A percentile compares a stretch with the other conserved stretches of the same genome.
These are phyloP conservation scores for Hirsutella thompsonii DNA, from an alignment of 2,329 filamentous ascomycete species.

Conservation along the genomic window DNA sequence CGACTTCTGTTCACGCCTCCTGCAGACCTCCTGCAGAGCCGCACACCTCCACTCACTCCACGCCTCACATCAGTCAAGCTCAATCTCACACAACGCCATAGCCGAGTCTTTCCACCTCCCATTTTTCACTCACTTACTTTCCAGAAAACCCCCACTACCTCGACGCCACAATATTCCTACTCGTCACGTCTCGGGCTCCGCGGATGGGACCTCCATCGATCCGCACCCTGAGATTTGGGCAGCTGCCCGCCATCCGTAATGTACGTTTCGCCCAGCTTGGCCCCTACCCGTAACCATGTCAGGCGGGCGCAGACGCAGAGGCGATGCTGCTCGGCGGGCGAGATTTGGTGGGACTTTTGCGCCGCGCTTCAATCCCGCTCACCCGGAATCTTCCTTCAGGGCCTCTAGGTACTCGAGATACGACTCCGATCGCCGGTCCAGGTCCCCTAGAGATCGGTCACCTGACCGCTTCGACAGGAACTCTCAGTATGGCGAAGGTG, in stretches of 20 bases:
- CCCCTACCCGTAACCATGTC: constrained; percentile 1
- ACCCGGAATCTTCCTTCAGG: constrained; percentile 19
- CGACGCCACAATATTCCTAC: not conserved
- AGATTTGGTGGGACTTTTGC: not conserved
- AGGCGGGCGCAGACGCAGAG: not conserved
- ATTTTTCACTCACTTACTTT: not conserved
- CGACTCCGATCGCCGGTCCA: constrained; percentile 49
- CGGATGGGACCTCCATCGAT: constrained; percentile 8
- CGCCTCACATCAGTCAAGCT: not conserved
- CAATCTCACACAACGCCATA: not conserved
- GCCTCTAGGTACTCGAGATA: constrained; percentile 46
- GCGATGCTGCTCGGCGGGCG: not conserved
- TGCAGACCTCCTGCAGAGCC: not conserved
- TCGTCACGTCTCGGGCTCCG: not conserved
- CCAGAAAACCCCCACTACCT: not conserved
- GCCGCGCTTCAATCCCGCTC: constrained; percentile 1
- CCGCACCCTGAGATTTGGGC: constrained; percentile 7
- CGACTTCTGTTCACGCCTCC: not conserved
- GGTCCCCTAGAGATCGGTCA: constrained; percentile 56
- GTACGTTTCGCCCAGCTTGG: constrained; percentile 7
- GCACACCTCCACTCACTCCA: not conserved
- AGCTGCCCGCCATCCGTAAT: constrained; percentile 10
- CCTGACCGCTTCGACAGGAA: constrained; percentile 50
- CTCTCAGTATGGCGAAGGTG: constrained; percentile 46
- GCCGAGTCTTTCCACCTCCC: not conserved